These are phyloP conservation scores for Populus tomentosa DNA, from an alignment of 441 rosid species.

Conservation along the genomic window DNA sequence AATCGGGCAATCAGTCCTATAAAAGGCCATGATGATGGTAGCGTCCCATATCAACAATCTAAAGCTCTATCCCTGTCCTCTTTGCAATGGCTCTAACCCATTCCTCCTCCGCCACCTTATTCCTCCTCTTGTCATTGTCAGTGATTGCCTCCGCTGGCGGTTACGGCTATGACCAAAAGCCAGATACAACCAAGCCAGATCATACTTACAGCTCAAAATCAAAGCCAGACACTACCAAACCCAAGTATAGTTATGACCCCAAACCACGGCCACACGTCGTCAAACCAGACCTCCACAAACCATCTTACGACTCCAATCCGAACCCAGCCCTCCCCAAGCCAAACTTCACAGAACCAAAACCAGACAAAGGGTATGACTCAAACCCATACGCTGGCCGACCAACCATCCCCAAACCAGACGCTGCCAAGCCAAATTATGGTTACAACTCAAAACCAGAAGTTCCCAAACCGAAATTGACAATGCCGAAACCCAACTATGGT, in stretches of 20 bases:
- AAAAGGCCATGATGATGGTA: neutral
- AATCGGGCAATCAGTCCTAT: neutral
- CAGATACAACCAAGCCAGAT: too few species aligned
- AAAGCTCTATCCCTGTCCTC: neutral
- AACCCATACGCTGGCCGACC: neutral
- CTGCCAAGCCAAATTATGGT: neutral
- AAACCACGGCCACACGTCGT: neutral
- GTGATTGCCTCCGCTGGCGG: slow-evolving; percentile 20
- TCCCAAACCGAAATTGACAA: neutral
- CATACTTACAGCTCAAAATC: neutral
- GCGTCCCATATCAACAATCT: neutral
- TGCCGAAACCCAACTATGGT: neutral
- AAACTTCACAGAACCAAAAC: neutral
- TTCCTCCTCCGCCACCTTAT: neutral
- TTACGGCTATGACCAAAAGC: neutral
- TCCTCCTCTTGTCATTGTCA: slow-evolving; percentile 15
- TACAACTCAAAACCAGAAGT: neutral
- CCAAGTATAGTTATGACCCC: neutral
- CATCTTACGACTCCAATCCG: neutral
- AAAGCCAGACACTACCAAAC: neutral
- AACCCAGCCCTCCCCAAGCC: neutral
- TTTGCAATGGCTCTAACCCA: neutral
- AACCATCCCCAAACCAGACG: neutral
- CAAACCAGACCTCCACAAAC: neutral
- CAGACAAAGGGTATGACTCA: neutral